Conservation (phyloP, 2,329 filamentous ascomycete genomes). For the Talaromyces rugulosus region DNA sequence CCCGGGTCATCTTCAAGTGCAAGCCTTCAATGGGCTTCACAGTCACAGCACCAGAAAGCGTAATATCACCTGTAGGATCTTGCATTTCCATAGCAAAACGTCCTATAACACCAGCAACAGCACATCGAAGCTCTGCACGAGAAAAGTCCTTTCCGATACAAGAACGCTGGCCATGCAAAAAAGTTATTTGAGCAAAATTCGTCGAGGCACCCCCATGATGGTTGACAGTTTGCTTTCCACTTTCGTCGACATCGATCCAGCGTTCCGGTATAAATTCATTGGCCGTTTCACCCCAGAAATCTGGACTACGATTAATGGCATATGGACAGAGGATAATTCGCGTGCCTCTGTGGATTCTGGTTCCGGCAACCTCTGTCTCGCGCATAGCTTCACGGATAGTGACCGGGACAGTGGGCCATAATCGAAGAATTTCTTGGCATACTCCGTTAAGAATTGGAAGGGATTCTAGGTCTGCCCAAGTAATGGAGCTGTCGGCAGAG, state of each 20-base stretch:
- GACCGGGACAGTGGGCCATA: constrained; percentile 64
- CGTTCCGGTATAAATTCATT: constrained; percentile 68
- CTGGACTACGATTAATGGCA: constrained; percentile 64
- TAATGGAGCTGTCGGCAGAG: constrained; percentile 14
- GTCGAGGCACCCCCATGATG: constrained; percentile 59
- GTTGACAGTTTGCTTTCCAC: constrained; percentile 50
- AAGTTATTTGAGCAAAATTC: constrained; percentile 71
- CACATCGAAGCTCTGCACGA: constrained; percentile 23
- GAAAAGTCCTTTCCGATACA: constrained; percentile 65
- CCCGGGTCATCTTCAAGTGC: constrained; percentile 27
- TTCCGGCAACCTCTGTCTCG: constrained; percentile 61
- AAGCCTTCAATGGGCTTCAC: constrained; percentile 36
- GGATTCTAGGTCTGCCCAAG: constrained; percentile 43
- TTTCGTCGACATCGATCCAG: constrained; percentile 58
- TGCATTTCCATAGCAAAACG: constrained; percentile 16
- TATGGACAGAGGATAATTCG: constrained; percentile 58
- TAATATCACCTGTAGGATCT: constrained; percentile 8
- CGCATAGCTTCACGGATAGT: constrained; percentile 61
- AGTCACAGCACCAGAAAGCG: constrained; percentile 33
- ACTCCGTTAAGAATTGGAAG: constrained; percentile 74
- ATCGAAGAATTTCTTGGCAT: constrained; percentile 67
- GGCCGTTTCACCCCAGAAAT: constrained; percentile 71
- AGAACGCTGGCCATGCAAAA: constrained; percentile 72
- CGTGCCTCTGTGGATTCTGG: constrained; percentile 64
- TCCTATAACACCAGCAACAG: constrained; percentile 22